A percentile compares a stretch with the other conserved stretches of the same genome.
These are phyloP conservation scores for Chaetothyriales sp. DNA, from an alignment of 2,329 filamentous ascomycete species.

Conservation along the genomic window DNA sequence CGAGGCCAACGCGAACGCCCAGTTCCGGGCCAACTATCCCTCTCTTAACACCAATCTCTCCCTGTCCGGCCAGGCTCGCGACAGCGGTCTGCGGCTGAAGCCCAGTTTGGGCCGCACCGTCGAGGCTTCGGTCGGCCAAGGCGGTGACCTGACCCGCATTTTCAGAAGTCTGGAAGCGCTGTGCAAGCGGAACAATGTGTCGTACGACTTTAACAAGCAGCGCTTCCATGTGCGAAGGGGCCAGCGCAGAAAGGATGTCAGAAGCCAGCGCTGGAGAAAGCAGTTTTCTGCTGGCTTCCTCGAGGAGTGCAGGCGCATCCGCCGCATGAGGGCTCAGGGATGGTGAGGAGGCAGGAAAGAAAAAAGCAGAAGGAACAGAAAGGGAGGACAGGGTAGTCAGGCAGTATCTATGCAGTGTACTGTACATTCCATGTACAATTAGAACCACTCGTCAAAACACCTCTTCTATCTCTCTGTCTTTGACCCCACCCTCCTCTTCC, in stretches of 20 bases:
- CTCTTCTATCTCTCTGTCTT: conserved; percentile 32
- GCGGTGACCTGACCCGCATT: conserved; percentile 15
- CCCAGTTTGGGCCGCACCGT: conserved; percentile 18
- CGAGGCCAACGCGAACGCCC: neutral
- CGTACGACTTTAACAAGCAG: conserved; percentile 21
- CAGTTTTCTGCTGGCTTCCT: conserved; percentile 31
- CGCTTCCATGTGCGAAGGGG: conserved; percentile 29
- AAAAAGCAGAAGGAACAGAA: conserved; percentile 2
- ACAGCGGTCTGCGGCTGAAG: conserved; percentile 14
- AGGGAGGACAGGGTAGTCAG: no score
- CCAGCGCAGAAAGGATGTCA: conserved; percentile 26
- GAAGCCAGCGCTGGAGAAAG: conserved; percentile 27
- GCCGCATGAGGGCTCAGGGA: conserved; percentile 31
- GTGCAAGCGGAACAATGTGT: conserved; percentile 23
- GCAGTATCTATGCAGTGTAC: conserved; percentile 16
- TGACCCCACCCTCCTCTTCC: conserved; percentile 27
- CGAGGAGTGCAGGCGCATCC: conserved; percentile 27
- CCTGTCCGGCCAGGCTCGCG: neutral
- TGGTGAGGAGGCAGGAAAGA: conserved; percentile 21
- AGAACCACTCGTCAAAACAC: conserved; percentile 34
- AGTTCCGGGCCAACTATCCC: conserved; percentile 4
- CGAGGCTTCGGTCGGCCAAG: conserved; percentile 2
- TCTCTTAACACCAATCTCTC: conserved; percentile 3
- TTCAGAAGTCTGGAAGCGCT: conserved; percentile 17
- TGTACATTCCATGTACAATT: neutral